Percentiles rank a stretch among this genome's conserved stretches.
Evolutionary conservation across 2,329 filamentous ascomycete species (phyloP).

Genomic region (Aspergillus phoenicis): DNA sequence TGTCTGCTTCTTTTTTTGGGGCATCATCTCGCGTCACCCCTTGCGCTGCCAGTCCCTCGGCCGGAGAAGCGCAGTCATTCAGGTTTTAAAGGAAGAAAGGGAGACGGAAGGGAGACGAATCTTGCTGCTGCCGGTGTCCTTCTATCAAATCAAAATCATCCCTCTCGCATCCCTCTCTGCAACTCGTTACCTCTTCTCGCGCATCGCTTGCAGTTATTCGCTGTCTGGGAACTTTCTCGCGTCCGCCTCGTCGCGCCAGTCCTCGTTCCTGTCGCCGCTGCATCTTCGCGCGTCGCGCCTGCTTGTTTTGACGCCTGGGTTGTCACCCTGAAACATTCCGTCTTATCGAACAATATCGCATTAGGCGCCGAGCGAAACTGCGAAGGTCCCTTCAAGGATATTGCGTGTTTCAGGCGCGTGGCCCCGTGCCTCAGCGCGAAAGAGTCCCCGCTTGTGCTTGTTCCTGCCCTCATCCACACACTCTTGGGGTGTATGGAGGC

Average conservation of each 20-base stretch:
- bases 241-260: conserved; percentile 23
- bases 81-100: conserved; percentile 29
- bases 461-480: background rate
- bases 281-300: conserved; percentile 29
- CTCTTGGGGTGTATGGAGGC: conserved; percentile 20
- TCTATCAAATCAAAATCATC: conserved; percentile 16
- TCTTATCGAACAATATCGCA: conserved; percentile 22
- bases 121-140: conserved; percentile 22
- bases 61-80: conserved; percentile 14
- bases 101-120: conserved; percentile 28
- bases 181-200: conserved; percentile 16
- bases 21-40: conserved; percentile 20
- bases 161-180: conserved; percentile 13
- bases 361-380: conserved; percentile 12
- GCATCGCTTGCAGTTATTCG: conserved; percentile 18
- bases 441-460: conserved; percentile 12
- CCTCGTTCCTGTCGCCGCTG: conserved; percentile 23
- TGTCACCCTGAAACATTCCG: conserved; percentile 37
- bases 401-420: conserved; percentile 22
- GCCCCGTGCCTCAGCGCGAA: conserved; percentile 15
- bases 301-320: conserved; percentile 28
- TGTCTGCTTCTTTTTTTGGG: conserved; percentile 22
- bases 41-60: conserved; percentile 22
- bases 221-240: conserved; percentile 20
- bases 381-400: conserved; percentile 9